These are phyloP conservation scores for Sequoia sempervirens DNA, from an alignment of 75 land plant species.

Conservation along the genomic window DNA sequence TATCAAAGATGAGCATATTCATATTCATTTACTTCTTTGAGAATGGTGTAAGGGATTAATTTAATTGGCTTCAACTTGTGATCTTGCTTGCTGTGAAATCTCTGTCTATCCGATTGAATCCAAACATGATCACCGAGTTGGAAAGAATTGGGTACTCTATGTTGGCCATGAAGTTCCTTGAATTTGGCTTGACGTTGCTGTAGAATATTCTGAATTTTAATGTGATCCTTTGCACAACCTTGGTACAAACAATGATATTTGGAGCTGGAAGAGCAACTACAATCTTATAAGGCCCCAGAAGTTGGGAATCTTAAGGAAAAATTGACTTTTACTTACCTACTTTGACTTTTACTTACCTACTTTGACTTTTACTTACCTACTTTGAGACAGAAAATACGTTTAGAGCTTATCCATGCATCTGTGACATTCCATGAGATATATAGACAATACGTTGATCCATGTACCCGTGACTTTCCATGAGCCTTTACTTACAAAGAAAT, in stretches of 20 bases:
- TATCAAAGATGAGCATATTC: background rate
- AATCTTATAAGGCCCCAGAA: no score
- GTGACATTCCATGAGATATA: background rate
- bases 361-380: no score
- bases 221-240: background rate
- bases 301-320: background rate
- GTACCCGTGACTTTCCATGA: background rate
- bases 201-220: background rate
- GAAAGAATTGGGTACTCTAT: background rate
- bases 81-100: background rate
- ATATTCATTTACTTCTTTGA: background rate
- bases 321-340: no score
- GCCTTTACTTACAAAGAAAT: background rate
- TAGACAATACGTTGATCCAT: background rate
- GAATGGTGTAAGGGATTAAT: background rate
- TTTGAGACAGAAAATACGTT: background rate
- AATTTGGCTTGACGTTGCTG: background rate
- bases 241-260: background rate
- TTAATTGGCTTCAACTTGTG: background rate
- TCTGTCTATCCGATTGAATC: background rate
- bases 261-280: no score
- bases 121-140: background rate
- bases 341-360: no score
- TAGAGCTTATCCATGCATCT: background rate
- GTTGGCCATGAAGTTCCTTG: background rate